Percentiles rank a stretch among this genome's conserved stretches.
phyloP scores from a whole-genome alignment of 73 alveolate species.

The Halteria grandinella region DNA sequence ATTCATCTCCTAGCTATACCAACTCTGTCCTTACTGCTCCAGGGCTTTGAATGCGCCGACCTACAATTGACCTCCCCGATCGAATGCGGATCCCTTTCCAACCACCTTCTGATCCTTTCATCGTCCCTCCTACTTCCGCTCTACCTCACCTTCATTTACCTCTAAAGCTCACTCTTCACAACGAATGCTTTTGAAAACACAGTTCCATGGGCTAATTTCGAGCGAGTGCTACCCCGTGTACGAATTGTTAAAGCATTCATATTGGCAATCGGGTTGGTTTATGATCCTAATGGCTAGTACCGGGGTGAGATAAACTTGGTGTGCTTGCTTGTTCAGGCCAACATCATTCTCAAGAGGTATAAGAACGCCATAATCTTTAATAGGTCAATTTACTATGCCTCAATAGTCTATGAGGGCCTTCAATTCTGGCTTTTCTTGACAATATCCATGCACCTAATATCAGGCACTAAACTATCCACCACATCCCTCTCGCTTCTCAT shows the following conservation, averaged over 20 bases:
- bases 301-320: slow-evolving; percentile 21
- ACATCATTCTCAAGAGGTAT: slow-evolving; percentile 1
- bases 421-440: slow-evolving; percentile 37
- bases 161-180: slow-evolving; percentile 21
- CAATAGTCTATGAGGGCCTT: slow-evolving; percentile 8
- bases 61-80: neutral
- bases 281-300: slow-evolving; percentile 4
- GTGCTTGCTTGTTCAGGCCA: neutral
- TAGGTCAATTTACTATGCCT: slow-evolving; percentile 5
- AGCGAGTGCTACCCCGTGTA: neutral
- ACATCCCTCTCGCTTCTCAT: neutral
- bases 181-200: slow-evolving; percentile 27
- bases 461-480: neutral
- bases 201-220: slow-evolving; percentile 34
- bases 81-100: neutral
- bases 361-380: slow-evolving; percentile 9
- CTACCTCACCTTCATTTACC: slow-evolving; percentile 1
- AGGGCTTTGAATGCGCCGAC: slow-evolving; percentile 36
- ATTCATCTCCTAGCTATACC: slow-evolving; percentile 13
- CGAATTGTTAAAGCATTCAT: neutral
- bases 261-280: slow-evolving; percentile 13
- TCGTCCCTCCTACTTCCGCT: slow-evolving; percentile 3
- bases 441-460: neutral
- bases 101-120: neutral
- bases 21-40: neutral